Percentiles rank a stretch among this genome's conserved stretches.
These are phyloP conservation scores for Mycotypha africana DNA, from an alignment of 371 early-diverging fungal genomes.

Conservation along the genomic window DNA sequence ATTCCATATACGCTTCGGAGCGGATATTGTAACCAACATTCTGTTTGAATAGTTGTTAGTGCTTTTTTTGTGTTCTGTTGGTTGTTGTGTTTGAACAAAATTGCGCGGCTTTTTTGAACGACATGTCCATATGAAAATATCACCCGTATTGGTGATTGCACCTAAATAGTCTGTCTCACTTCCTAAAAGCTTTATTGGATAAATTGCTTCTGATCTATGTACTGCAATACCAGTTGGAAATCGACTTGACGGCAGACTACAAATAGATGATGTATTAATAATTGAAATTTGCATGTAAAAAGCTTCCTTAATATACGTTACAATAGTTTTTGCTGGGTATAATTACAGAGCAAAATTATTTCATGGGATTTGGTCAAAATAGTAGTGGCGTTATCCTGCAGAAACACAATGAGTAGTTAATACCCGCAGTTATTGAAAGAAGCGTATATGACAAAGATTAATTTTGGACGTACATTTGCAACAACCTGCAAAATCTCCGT, in stretches of 20 bases:
- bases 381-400: constrained; percentile 47
- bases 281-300: neutral
- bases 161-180: constrained; percentile 47
- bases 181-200: constrained; percentile 22
- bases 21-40: constrained; percentile 2
- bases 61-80: constrained; percentile 1
- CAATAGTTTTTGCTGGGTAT: constrained; percentile 42
- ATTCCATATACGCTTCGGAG: constrained; percentile 46
- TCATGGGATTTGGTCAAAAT: constrained; percentile 42
- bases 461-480: constrained; percentile 38
- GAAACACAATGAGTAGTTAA: neutral
- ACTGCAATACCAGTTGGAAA: constrained; percentile 41
- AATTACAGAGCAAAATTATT: constrained; percentile 42
- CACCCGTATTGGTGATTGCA: constrained; percentile 44
- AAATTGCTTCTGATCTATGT: constrained; percentile 11
- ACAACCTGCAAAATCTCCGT: constrained; percentile 42
- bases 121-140: constrained; percentile 50
- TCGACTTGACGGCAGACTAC: constrained; percentile 35
- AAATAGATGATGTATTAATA: neutral
- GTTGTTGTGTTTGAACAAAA: neutral
- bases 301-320: constrained; percentile 11
- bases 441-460: no score
- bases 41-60: neutral
- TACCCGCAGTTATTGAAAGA: neutral
- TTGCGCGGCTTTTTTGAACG: constrained; percentile 5